Percentiles rank a stretch among this genome's conserved stretches.
Evolutionary conservation across 805 yeast species (phyloP).

Genomic region (Candida fluviatilis): DNA sequence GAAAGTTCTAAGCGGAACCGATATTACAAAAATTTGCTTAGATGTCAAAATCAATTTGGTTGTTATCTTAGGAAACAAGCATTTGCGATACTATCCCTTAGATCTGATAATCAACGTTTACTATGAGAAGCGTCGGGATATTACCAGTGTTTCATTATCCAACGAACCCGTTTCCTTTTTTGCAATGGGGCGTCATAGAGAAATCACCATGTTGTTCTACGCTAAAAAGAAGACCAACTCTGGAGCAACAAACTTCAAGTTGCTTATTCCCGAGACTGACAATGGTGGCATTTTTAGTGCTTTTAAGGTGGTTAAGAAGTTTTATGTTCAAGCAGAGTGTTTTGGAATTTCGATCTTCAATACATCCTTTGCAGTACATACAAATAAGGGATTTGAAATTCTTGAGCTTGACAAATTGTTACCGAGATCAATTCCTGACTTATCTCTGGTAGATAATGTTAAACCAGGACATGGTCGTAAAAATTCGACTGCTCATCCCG

Average conservation of each 20-base stretch:
- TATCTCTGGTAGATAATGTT: conserved; percentile 25
- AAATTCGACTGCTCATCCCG: conserved; percentile 8
- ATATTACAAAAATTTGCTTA: conserved; percentile 59
- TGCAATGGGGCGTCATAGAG: conserved; percentile 65
- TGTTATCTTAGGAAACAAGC: conserved; percentile 54
- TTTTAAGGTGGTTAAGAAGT: conserved; percentile 37
- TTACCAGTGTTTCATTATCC: conserved; percentile 47
- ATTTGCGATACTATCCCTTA: conserved; percentile 58
- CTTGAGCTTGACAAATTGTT: conserved; percentile 55
- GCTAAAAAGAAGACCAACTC: conserved; percentile 51
- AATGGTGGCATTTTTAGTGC: conserved; percentile 44
- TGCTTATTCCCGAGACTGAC: conserved; percentile 53
- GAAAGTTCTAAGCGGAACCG: conserved; percentile 47
- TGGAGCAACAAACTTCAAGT: conserved; percentile 49
- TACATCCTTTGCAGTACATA: conserved; percentile 62
- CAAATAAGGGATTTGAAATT: conserved; percentile 64
- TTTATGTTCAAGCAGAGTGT: conserved; percentile 54
- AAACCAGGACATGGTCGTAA: conserved; percentile 14
- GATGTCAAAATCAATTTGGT: conserved; percentile 52
- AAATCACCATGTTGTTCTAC: conserved; percentile 52
- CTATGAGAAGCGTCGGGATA: conserved; percentile 33
- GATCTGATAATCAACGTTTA: conserved; percentile 61
- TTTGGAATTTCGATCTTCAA: conserved; percentile 60
- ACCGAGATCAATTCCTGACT: conserved; percentile 55
- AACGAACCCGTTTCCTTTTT: conserved; percentile 53